These are phyloP conservation scores for Aspergillus brasiliensis DNA, from an alignment of 2,329 filamentous ascomycete genomes.

Conservation along the genomic window DNA sequence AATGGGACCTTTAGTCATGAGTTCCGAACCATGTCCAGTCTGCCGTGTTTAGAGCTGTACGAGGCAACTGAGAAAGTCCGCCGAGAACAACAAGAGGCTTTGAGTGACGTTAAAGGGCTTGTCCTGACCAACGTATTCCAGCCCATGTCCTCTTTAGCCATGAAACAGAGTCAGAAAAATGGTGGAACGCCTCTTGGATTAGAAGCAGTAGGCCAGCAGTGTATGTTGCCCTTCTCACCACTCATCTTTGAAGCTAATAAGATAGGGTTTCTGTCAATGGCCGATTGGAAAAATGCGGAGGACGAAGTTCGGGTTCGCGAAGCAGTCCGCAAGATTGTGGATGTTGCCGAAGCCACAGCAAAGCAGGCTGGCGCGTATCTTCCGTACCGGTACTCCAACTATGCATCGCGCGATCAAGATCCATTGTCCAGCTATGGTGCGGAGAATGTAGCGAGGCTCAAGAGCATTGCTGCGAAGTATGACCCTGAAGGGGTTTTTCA, in stretches of 20 bases:
- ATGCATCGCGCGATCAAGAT: conserved; percentile 15
- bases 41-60: conserved; percentile 10
- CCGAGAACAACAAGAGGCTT: not conserved
- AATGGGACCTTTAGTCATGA: not conserved
- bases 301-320: conserved; percentile 14
- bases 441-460: conserved; percentile 9
- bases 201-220: conserved; percentile 7
- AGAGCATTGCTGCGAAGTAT: conserved; percentile 4
- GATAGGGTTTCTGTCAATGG: conserved; percentile 18
- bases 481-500: conserved; percentile 15
- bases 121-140: conserved; percentile 9
- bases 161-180: not conserved
- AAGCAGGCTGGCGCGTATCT: conserved; percentile 12
- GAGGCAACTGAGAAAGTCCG: conserved; percentile 7
- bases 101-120: conserved; percentile 5
- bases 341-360: conserved; percentile 12
- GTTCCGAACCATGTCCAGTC: not conserved
- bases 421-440: conserved; percentile 11
- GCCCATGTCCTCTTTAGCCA: conserved; percentile 6
- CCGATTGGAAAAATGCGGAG: conserved; percentile 11
- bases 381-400: conserved; percentile 15
- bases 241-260: not conserved
- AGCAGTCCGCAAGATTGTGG: conserved; percentile 15
- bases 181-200: conserved; percentile 2
- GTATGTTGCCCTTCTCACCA: not conserved